phyloP scores from a whole-genome alignment of 805 yeast genomes.

The Groenewaldozyma salmanticensis region DNA sequence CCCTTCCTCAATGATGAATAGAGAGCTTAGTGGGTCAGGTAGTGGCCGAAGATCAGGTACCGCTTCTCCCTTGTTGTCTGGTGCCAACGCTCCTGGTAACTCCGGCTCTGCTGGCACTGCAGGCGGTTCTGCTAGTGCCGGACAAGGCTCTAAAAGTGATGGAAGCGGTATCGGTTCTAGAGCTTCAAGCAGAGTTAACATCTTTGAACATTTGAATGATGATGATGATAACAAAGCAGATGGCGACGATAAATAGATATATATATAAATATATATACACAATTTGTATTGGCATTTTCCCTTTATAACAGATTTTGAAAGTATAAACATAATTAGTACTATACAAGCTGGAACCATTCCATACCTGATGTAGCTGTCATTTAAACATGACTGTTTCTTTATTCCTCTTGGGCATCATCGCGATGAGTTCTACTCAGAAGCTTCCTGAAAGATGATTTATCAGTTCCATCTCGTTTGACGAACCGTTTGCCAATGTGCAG shows the following conservation, averaged over 20 bases:
- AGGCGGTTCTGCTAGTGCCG: no score
- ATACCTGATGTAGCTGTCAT: no score
- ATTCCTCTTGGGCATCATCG: no score
- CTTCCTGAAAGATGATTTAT: not conserved
- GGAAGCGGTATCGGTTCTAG: no score
- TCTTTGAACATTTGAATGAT: conserved; percentile 21
- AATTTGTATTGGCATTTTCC: no score
- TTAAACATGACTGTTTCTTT: no score
- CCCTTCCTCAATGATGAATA: conserved; percentile 18
- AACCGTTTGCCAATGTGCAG: not conserved
- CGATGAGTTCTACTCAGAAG: not conserved
- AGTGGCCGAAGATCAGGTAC: conserved; percentile 13
- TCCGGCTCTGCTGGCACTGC: no score
- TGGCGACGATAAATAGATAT: not conserved
- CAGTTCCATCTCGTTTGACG: not conserved
- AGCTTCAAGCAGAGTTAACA: conserved; percentile 15
- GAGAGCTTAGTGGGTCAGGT: conserved; percentile 16
- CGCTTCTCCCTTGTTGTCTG: conserved; percentile 17
- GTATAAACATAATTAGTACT: no score
- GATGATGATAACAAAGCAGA: conserved; percentile 14
- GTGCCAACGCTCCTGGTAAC: no score
- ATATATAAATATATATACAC: not conserved
- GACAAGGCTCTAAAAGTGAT: conserved; percentile 16
- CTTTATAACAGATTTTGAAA: no score
- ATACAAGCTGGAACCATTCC: no score